Base-by-base conservation (phyloP, 192 early-diverging fungal species). In the Podila epigama region DNA sequence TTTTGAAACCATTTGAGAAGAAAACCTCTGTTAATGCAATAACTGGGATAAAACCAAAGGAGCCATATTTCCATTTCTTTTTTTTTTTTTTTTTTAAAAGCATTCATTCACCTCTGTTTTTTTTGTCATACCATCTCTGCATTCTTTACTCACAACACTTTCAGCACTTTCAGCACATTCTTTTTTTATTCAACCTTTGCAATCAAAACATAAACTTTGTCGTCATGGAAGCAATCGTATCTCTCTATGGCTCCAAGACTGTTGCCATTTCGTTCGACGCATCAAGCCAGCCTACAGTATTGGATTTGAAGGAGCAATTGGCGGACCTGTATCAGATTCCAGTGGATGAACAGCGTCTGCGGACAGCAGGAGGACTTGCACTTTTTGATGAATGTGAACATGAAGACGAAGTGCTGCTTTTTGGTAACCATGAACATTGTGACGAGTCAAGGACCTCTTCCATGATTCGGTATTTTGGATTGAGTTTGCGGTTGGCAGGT, bases 401-500 rank as follows among this genome's bases (percentile, higher is more conserved):
- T 3, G 27, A 66, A 33, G 82, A 85, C 70, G 68, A 67, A 7
- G 58, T 70, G 8, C 51, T 87, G 39, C 58, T 87, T 6, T 77
- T 83, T 42, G 66, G 22, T 28, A 16, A 2, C 3, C 28, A 39
- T 44, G 35, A 20, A 12, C 18, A 12, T 25, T 15, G 9, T 52
- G 51, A 15, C 11, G 51, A 52, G 35, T 28, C 20, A 39, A 40
- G 62, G 40, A 48, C 35, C 59, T 39, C 27, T 71, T 4, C 55
- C 42, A 28, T 4, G 9, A 50, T 77, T 18, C 55, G 56, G 6
- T 77, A 39, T 31, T 68, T 92, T 42, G 81, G 69, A 31, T 56
- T 94, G 27, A 79, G 81, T 15, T 55, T 90, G 44, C 79, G 85
- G 0, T 51, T 95, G 18, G 62, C 78, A 5, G 96, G 96, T 29